Evolutionary conservation across 176 grass and related monocot genomes (phyloP), one percentile per base, ranked within the genome.

Genomic region (Aegilops longissima): DNA sequence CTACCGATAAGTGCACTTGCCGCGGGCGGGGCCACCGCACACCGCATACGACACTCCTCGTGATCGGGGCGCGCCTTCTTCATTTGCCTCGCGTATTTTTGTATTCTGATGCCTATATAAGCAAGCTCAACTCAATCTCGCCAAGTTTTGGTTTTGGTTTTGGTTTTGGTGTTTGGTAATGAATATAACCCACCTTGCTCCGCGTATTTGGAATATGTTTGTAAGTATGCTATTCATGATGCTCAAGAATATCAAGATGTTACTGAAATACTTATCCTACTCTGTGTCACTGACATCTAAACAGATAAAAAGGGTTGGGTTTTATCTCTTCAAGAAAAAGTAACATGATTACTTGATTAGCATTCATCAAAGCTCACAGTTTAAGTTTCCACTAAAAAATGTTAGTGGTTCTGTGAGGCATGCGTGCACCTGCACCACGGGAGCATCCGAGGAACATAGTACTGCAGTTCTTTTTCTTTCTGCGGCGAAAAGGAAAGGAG

Each of bases 41-140:
- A 56, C 14, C 16, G 52, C 51, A 58, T 6, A 21, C 5, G 18
- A 56, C 52, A 8, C 52, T 56, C 52, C 52, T 56, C 52, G 54
- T 21, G 18, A 59, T 59, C 56, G 52, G 52, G 17, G 12, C 5
- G 14, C 49, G 49, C 49, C 51, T 18, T 52, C 49, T 52, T 54
- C 51, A 54, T 54, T 54, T 54, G 16, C 5, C 51, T 7, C 51
- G 56, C 56, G 18, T 79, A 5, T 79, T 87, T 84, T 75, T 80
- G 44, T 66, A 33, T 59, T 74, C 8, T 66, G 30, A 72, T 65
- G 31, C 17, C 42, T 52, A 54, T 35, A 61, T 69, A 49, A 72
- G 40, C 2, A 16, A 7, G 4, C 9, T 49, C 72, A 30, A 10
- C 44, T 51, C 7, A 33, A 9, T 76, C 25, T 54, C 45, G 24